These are phyloP conservation scores for Euphorbia peplus DNA, from an alignment of 345 rosid species.

Conservation along the genomic window DNA sequence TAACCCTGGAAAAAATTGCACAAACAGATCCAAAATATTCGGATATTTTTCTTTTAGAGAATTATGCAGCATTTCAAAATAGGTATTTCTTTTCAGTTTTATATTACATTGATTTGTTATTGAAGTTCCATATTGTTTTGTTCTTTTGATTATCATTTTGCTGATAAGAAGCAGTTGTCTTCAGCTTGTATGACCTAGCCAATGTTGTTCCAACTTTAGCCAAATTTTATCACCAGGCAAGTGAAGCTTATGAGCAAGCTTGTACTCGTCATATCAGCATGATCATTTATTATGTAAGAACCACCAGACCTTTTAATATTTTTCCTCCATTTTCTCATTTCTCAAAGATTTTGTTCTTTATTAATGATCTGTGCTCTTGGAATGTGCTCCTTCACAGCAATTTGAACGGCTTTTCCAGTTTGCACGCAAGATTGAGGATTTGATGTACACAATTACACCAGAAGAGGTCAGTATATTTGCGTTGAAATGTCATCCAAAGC, in stretches of 20 bases:
- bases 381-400: slow-evolving; percentile 50
- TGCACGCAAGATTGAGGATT: slow-evolving; percentile 84
- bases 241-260: slow-evolving; percentile 98
- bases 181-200: slow-evolving; percentile 95
- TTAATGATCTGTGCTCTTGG: neutral
- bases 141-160: slow-evolving; percentile 5
- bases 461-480: slow-evolving; percentile 69
- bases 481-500: neutral
- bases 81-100: slow-evolving; percentile 41
- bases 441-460: slow-evolving; percentile 88
- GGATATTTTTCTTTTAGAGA: slow-evolving; percentile 88
- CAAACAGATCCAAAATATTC: slow-evolving; percentile 92
- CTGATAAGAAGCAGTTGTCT: slow-evolving; percentile 34
- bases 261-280: slow-evolving; percentile 93
- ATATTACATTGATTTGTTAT: neutral
- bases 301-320: slow-evolving; percentile 6
- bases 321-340: neutral
- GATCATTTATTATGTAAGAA: slow-evolving; percentile 89
- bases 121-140: neutral
- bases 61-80: slow-evolving; percentile 97
- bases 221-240: slow-evolving; percentile 98
- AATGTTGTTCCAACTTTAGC: slow-evolving; percentile 95
- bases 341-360: neutral
- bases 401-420: slow-evolving; percentile 93
- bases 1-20: slow-evolving; percentile 86